Conservation (phyloP, 768 basidiomycete species). For the Chalciporus sphaerocephalus region DNA sequence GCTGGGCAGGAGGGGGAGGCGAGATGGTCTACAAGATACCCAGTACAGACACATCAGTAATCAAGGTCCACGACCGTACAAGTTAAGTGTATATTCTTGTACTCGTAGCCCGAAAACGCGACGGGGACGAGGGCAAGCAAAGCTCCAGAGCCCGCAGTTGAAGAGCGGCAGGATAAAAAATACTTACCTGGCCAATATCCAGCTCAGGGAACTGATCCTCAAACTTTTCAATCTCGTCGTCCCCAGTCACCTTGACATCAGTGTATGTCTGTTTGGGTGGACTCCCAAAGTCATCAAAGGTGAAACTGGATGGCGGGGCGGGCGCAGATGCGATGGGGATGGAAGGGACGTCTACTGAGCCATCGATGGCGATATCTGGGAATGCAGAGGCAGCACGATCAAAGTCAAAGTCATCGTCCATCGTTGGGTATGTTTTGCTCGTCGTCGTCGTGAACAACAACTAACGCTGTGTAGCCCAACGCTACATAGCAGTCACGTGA, state of each 20-base stretch:
- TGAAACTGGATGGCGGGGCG: slow-evolving; percentile 46
- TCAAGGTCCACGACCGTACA: slow-evolving; percentile 24
- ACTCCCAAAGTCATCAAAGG: slow-evolving; percentile 62
- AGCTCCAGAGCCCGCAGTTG: neutral
- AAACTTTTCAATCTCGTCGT: slow-evolving; percentile 83
- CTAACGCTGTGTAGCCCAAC: neutral
- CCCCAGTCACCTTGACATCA: slow-evolving; percentile 77
- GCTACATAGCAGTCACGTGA: slow-evolving; percentile 9
- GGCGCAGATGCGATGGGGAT: slow-evolving; percentile 31
- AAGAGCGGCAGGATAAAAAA: neutral
- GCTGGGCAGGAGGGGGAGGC: slow-evolving; percentile 25
- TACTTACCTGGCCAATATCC: slow-evolving; percentile 44
- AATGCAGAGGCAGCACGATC: slow-evolving; percentile 79
- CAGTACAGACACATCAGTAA: slow-evolving; percentile 1
- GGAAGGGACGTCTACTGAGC: slow-evolving; percentile 51
- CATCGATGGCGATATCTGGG: slow-evolving; percentile 80
- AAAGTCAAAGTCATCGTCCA: slow-evolving; percentile 62
- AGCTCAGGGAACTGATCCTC: slow-evolving; percentile 84
- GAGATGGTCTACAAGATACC: slow-evolving; percentile 30
- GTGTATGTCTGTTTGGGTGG: slow-evolving; percentile 38
- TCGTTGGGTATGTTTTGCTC: neutral
- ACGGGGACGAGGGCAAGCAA: neutral
- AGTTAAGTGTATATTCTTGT: neutral
- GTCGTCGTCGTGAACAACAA: slow-evolving; percentile 1
- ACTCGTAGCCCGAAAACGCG: slow-evolving; percentile 9